These are phyloP conservation scores for Ophiosphaerella herpotricha DNA, from an alignment of 2,329 filamentous ascomycete genomes.

Conservation along the genomic window DNA sequence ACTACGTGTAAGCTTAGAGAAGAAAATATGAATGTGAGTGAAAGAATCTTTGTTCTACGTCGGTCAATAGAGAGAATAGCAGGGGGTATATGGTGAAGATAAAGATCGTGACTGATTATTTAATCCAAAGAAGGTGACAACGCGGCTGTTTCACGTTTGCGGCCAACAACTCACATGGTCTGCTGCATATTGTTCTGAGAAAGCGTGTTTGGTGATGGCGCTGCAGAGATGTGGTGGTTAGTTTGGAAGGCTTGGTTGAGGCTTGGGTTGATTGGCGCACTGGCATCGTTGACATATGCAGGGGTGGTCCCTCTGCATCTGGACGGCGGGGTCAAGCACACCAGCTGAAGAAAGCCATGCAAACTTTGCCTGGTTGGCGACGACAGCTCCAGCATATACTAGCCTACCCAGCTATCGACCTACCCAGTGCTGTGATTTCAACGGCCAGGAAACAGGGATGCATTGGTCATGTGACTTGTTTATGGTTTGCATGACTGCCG, in stretches of 20 bases:
- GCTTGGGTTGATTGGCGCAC: constrained; percentile 1
- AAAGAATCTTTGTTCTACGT: background rate
- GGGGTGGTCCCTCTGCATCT: background rate
- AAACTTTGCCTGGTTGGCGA: background rate
- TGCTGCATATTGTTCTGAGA: background rate
- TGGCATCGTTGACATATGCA: background rate
- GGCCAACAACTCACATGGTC: background rate
- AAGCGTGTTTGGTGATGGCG: background rate
- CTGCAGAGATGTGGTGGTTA: background rate
- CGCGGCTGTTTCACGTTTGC: background rate
- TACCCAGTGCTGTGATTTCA: too few species aligned
- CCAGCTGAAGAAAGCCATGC: background rate
- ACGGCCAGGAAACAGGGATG: too few species aligned
- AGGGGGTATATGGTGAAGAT: background rate
- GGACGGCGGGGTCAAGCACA: background rate
- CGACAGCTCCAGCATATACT: background rate
- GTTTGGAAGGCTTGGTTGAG: background rate
- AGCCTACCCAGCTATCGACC: too few species aligned
- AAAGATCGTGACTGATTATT: background rate
- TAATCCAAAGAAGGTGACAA: background rate
- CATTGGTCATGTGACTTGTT: too few species aligned
- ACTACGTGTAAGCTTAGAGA: background rate
- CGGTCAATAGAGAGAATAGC: constrained; percentile 1
- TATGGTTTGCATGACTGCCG: too few species aligned
- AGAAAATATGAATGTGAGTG: background rate